Evolutionary conservation across 106 monocot genomes (phyloP), one percentile per base, ranked within the genome.

Genomic region (Phalaenopsis equestris): DNA sequence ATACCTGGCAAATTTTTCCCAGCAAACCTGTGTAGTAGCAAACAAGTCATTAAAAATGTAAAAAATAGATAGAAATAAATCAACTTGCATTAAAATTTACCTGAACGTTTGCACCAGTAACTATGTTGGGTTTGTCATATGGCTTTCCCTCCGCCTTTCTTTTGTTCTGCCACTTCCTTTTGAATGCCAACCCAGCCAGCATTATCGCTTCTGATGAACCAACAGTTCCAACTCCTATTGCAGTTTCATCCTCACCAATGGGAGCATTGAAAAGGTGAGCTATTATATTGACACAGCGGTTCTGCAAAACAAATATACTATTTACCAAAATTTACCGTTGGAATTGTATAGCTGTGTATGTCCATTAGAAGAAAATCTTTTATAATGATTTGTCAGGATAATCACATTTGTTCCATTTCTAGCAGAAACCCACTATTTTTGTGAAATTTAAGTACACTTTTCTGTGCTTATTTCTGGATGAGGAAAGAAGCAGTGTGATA

Each of bases 1-100:
- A 49, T 95, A 97, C 67, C 92, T 91, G 38, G 97, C 92, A 81
- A 96, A 96, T 84, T 94, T 97, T 85, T 94, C 97, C 97, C 97
- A 97, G 79, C 94, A 92, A 72, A 94, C 97, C 97, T 96, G 75
- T 36, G 81, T 47, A 72, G 52, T 17, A 56, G 36, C 7, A 36
- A 56, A 17, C 17, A 56, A 19, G 47, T 3, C 2, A 23, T 75
- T 17, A 48, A 75, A 23, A 48, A 46, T 47, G 14, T 23, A 48
- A 5, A 5, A 75, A 75, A 75, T 36, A 57, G 23, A 6, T 8
- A 5, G 21, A 75, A 75, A 75, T 36, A 57, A 18, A 6, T 8
- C n/a, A 18, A 30, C 45, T 11, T 75, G 42, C 6, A 1, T 47
- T 6, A 75, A 16, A 38, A 8, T 48, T 19, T 83, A 89, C 95